Evolutionary conservation across 768 basidiomycete species (phyloP).

Genomic region (Lactarius sp.): DNA sequence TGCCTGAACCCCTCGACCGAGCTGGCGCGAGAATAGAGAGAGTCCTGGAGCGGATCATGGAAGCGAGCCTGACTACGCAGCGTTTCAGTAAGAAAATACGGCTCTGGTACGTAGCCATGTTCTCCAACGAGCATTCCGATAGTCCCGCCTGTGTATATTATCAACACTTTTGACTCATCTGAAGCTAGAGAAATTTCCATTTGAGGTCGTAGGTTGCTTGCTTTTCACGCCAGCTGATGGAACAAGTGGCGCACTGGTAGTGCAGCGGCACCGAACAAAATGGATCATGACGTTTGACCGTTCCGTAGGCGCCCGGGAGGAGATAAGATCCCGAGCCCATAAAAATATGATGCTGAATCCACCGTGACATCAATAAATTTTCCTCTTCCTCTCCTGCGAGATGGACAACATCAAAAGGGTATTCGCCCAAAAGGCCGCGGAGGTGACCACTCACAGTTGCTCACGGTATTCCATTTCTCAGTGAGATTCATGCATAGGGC

Average conservation of each 20-base stretch:
- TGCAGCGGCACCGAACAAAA: neutral
- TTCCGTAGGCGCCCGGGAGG: neutral
- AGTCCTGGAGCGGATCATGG: slow-evolving; percentile 86
- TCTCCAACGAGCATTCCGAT: slow-evolving; percentile 82
- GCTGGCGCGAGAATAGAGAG: slow-evolving; percentile 73
- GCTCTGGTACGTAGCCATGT: slow-evolving; percentile 79
- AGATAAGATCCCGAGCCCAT: neutral
- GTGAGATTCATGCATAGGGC: slow-evolving; percentile 37
- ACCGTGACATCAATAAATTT: neutral
- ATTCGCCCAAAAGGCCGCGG: slow-evolving; percentile 58
- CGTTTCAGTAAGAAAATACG: slow-evolving; percentile 81
- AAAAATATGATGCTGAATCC: neutral
- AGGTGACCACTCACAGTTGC: slow-evolving; percentile 35
- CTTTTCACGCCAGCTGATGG: neutral
- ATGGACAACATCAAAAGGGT: slow-evolving; percentile 73
- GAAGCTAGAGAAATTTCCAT: slow-evolving; percentile 49
- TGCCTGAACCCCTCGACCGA: slow-evolving; percentile 76
- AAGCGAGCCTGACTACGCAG: slow-evolving; percentile 81
- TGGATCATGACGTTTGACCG: neutral
- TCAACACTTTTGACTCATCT: slow-evolving; percentile 76
- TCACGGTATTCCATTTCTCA: neutral
- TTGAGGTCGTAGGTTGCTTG: neutral
- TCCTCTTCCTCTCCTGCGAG: slow-evolving; percentile 5
- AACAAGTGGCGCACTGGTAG: neutral
- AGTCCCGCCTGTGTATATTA: slow-evolving; percentile 89